These are phyloP conservation scores for Saccharomycopsis hybrid DNA, from an alignment of 1,139 yeast genomes.

Conservation along the genomic window DNA sequence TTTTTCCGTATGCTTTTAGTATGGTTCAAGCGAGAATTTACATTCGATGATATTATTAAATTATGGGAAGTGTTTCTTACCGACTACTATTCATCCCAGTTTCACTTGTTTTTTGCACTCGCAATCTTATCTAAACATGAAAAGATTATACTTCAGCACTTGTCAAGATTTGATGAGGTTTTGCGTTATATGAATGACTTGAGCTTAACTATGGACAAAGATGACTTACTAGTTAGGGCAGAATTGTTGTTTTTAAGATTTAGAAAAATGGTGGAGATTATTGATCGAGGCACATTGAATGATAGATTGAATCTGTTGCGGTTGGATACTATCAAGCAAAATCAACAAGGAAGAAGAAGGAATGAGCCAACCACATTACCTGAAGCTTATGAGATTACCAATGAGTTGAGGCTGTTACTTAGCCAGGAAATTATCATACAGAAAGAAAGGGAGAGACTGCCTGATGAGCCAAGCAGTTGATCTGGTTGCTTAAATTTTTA, in stretches of 20 bases:
- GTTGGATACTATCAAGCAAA: constrained; percentile 26
- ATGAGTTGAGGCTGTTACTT: constrained; percentile 53
- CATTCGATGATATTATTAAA: constrained; percentile 67
- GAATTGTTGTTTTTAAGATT: constrained; percentile 78
- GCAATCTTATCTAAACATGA: constrained; percentile 86
- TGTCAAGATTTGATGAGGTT: constrained; percentile 81
- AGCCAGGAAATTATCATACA: constrained; percentile 57
- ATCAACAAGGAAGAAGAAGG: constrained; percentile 14
- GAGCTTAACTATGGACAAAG: constrained; percentile 65
- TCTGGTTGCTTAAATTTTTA: neutral
- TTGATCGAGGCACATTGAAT: constrained; percentile 47
- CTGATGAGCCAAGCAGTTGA: constrained; percentile 3
- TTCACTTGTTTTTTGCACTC: constrained; percentile 78
- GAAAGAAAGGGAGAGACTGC: constrained; percentile 40
- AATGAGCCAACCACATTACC: constrained; percentile 20
- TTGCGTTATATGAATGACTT: constrained; percentile 89
- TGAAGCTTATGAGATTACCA: constrained; percentile 34
- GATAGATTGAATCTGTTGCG: constrained; percentile 19
- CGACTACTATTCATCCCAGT: constrained; percentile 77
- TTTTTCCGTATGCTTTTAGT: constrained; percentile 91
- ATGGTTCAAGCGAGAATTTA: constrained; percentile 91
- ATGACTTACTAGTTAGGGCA: constrained; percentile 70
- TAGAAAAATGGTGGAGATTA: constrained; percentile 67
- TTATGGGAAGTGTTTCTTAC: constrained; percentile 95
- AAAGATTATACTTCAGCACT: constrained; percentile 65